phyloP scores from a whole-genome alignment of 139 green algal genomes.

The Coccomyxa sp. region DNA sequence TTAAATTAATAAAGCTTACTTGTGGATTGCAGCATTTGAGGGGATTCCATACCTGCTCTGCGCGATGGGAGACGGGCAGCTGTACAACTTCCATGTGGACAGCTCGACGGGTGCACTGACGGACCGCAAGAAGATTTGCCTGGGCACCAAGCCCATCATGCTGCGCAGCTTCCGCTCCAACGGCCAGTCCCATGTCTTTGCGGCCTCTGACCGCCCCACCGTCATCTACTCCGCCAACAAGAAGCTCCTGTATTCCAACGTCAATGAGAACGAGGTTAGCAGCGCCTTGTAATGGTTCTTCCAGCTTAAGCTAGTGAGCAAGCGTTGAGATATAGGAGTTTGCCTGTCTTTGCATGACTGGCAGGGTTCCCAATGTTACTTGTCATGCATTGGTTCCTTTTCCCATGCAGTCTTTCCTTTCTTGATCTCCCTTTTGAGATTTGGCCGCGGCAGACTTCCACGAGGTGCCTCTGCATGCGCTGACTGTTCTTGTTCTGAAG shows the following conservation, averaged over 20 bases:
- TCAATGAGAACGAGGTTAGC: slow-evolving; percentile 87
- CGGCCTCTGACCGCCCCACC: slow-evolving; percentile 88
- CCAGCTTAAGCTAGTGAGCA: too few species aligned
- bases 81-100: slow-evolving; percentile 54
- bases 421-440: too few species aligned
- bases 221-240: slow-evolving; percentile 86
- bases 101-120: slow-evolving; percentile 35
- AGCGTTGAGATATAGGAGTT: too few species aligned
- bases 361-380: too few species aligned
- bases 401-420: too few species aligned
- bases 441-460: too few species aligned
- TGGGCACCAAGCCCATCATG: slow-evolving; percentile 90
- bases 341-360: too few species aligned
- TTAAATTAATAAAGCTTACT: background rate
- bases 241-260: slow-evolving; percentile 95
- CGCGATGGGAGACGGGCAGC: slow-evolving; percentile 75
- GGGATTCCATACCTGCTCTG: slow-evolving; percentile 72
- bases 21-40: slow-evolving; percentile 57
- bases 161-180: slow-evolving; percentile 63
- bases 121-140: slow-evolving; percentile 75
- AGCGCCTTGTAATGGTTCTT: background rate
- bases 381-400: too few species aligned
- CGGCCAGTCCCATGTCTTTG: slow-evolving; percentile 79
- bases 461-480: too few species aligned
- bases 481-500: too few species aligned